Conservation (phyloP, 2,329 filamentous ascomycete genomes). For the Aspergillus hortae region DNA sequence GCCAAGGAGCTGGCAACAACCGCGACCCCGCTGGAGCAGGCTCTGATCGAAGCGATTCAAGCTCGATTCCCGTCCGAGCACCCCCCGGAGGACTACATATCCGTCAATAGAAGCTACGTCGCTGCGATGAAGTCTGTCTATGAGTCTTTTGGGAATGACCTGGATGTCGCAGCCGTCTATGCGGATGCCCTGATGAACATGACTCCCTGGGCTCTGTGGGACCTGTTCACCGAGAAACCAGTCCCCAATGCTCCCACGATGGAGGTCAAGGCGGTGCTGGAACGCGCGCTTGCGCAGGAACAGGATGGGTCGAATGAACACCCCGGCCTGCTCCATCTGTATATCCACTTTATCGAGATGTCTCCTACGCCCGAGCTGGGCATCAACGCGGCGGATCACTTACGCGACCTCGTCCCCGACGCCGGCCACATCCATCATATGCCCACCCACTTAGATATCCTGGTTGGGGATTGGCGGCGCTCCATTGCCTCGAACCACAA, state of each 20-base stretch:
- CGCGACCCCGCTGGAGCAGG: conserved; percentile 53
- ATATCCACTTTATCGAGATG: conserved; percentile 76
- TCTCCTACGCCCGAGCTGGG: conserved; percentile 61
- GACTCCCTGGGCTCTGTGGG: conserved; percentile 62
- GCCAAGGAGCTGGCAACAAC: conserved; percentile 39
- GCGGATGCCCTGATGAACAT: conserved; percentile 64
- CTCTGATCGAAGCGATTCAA: conserved; percentile 59
- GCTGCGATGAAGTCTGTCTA: conserved; percentile 58
- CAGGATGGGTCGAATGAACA: conserved; percentile 52
- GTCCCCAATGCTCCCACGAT: conserved; percentile 52
- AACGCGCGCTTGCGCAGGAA: conserved; percentile 51
- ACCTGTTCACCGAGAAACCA: conserved; percentile 55
- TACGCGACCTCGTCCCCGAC: conserved; percentile 68
- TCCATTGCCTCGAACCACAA: conserved; percentile 63
- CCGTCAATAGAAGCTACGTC: conserved; percentile 58
- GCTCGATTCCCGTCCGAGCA: conserved; percentile 55
- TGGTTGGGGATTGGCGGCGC: conserved; percentile 64
- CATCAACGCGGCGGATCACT: conserved; percentile 57
- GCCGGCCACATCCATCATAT: conserved; percentile 68
- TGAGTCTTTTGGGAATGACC: conserved; percentile 47
- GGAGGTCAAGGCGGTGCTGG: conserved; percentile 56
- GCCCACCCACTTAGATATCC: conserved; percentile 69
- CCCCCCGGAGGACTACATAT: conserved; percentile 45
- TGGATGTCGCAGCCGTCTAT: conserved; percentile 60
- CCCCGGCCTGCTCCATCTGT: conserved; percentile 68